phyloP scores from a whole-genome alignment of 2,329 filamentous ascomycete species.

The Tolypocladium amazonense region DNA sequence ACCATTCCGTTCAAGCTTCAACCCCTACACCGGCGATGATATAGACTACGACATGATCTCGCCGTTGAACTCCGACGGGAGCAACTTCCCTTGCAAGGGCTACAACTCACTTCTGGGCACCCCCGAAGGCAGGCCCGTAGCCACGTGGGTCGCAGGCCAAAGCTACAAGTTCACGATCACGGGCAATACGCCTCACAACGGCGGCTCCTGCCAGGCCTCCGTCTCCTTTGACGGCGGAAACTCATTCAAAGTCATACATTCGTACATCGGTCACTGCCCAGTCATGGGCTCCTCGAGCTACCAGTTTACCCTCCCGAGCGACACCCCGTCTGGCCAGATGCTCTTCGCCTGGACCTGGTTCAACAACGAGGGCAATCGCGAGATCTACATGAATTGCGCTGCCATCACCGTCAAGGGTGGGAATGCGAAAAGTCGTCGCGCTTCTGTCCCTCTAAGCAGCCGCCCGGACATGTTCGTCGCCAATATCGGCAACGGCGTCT shows the following conservation, averaged over 20 bases:
- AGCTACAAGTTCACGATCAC: conserved; percentile 52
- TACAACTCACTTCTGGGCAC: conserved; percentile 38
- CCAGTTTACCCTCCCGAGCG: conserved; percentile 54
- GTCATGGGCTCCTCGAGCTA: conserved; percentile 36
- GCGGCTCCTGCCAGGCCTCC: conserved; percentile 68
- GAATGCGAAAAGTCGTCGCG: conserved; percentile 18
- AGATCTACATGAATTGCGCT: conserved; percentile 85
- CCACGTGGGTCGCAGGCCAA: conserved; percentile 51
- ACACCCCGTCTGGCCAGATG: conserved; percentile 48
- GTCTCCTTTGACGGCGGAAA: conserved; percentile 63
- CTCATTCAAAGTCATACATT: conserved; percentile 58
- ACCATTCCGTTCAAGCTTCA: conserved; percentile 42
- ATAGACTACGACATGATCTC: conserved; percentile 63
- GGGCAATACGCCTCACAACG: conserved; percentile 53
- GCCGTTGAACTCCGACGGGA: conserved; percentile 49
- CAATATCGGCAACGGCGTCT: conserved; percentile 53
- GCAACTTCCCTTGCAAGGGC: conserved; percentile 70
- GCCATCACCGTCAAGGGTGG: conserved; percentile 48
- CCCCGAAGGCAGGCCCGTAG: conserved; percentile 38
- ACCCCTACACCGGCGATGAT: conserved; percentile 33
- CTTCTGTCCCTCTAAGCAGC: conserved; percentile 30
- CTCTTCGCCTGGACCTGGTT: conserved; percentile 71
- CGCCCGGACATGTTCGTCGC: conserved; percentile 63
- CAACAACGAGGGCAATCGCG: conserved; percentile 65
- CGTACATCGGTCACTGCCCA: conserved; percentile 46